Evolutionary conservation across 192 early-diverging fungal species (phyloP).

Genomic region (Coemansia sp.): DNA sequence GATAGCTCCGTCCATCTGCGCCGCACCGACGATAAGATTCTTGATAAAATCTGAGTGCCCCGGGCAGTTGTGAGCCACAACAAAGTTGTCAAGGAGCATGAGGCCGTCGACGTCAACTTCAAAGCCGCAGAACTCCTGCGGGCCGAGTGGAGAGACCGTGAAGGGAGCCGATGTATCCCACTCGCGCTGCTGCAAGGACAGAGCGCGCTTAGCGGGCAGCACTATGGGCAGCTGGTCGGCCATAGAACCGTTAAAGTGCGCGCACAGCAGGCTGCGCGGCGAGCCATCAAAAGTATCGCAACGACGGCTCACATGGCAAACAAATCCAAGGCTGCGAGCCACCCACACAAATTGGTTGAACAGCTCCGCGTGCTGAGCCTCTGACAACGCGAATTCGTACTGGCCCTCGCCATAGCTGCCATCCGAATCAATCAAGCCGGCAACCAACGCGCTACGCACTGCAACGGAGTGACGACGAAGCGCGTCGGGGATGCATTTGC

Average conservation of each 20-base stretch:
- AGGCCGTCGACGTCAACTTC: slow-evolving; percentile 38
- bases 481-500: slow-evolving; percentile 13
- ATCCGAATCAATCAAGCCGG: slow-evolving; percentile 26
- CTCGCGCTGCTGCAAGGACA: background rate
- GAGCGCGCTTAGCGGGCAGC: background rate
- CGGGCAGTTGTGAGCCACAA: slow-evolving; percentile 66
- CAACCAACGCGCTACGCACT: slow-evolving; percentile 29
- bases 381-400: slow-evolving; percentile 12
- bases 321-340: slow-evolving; percentile 43
- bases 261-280: background rate
- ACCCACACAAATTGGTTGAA: slow-evolving; percentile 32
- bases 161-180: slow-evolving; percentile 24
- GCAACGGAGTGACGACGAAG: slow-evolving; percentile 20
- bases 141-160: slow-evolving; percentile 12
- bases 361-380: background rate
- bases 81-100: slow-evolving; percentile 38
- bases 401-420: slow-evolving; percentile 19
- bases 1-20: slow-evolving; percentile 98
- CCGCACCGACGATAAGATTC: slow-evolving; percentile 98
- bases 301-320: background rate
- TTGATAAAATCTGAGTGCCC: slow-evolving; percentile 99
- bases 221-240: slow-evolving; percentile 24
- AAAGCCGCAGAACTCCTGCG: slow-evolving; percentile 26
- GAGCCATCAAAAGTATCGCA: background rate
- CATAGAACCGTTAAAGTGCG: slow-evolving; percentile 5